Conservation (phyloP, 495 filamentous ascomycete genomes). For the Apodospora peruviana region DNA sequence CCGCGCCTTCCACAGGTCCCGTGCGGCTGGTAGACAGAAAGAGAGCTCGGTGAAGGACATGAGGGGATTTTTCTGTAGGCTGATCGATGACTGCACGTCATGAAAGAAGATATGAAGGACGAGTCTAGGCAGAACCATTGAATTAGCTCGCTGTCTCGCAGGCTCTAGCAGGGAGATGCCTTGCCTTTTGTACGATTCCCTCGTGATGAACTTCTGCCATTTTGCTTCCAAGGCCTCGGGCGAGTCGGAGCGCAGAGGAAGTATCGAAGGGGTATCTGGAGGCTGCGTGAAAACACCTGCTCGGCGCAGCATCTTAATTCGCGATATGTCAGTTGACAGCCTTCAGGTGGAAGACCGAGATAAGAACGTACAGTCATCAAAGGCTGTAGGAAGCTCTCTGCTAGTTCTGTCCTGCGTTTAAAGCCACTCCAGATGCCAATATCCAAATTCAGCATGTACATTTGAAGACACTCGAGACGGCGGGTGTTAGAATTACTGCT, state of each 20-base stretch:
- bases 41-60: constrained; percentile 54
- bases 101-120: constrained; percentile 48
- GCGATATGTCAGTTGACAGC: constrained; percentile 1
- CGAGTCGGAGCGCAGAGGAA: constrained; percentile 32
- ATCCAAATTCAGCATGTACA: constrained; percentile 43
- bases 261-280: constrained; percentile 1
- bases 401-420: constrained; percentile 55
- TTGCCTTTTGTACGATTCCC: constrained; percentile 33
- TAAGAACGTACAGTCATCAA: constrained; percentile 31
- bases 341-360: no score
- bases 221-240: constrained; percentile 40
- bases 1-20: constrained; percentile 46
- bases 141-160: no score
- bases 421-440: constrained; percentile 58
- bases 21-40: constrained; percentile 45
- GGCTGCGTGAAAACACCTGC: constrained; percentile 19
- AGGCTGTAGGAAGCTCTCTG: constrained; percentile 50
- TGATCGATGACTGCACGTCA: constrained; percentile 48
- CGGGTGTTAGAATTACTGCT: constrained; percentile 48
- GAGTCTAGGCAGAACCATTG: no score
- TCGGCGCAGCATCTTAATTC: constrained; percentile 37
- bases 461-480: constrained; percentile 46
- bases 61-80: constrained; percentile 43
- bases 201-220: constrained; percentile 41
- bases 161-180: no score